Percentiles rank a stretch among this genome's conserved stretches.
These are phyloP conservation scores for Acrocalymma vagum DNA, from an alignment of 2,329 filamentous ascomycete species.

Conservation along the genomic window DNA sequence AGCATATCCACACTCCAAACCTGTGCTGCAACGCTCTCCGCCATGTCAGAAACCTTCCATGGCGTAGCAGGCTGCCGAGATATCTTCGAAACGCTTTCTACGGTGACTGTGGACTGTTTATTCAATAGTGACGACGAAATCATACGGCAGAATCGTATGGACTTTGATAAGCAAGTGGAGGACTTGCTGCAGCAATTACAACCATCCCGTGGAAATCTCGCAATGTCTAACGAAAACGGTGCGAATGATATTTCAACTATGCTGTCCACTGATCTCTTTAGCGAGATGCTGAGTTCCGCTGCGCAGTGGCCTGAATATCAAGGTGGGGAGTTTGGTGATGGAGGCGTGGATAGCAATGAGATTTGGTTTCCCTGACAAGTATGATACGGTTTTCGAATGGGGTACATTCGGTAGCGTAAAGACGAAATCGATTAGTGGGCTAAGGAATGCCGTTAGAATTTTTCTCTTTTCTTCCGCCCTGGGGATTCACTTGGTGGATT, in stretches of 20 bases:
- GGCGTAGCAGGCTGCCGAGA: slow-evolving; percentile 39
- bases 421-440: too few species aligned
- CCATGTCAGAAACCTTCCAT: slow-evolving; percentile 40
- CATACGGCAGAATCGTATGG: neutral
- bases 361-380: too few species aligned
- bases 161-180: neutral
- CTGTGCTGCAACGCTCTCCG: slow-evolving; percentile 41
- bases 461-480: too few species aligned
- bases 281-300: slow-evolving; percentile 9
- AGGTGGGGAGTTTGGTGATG: too few species aligned
- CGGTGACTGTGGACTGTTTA: neutral
- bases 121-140: too few species aligned
- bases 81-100: slow-evolving; percentile 7
- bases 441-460: too few species aligned
- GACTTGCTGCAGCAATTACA: neutral
- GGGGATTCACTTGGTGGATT: too few species aligned
- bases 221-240: neutral
- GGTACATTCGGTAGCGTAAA: too few species aligned
- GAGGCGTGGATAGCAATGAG: too few species aligned
- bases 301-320: too few species aligned
- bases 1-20: slow-evolving; percentile 37
- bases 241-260: slow-evolving; percentile 5
- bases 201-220: neutral
- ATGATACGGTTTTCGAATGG: too few species aligned
- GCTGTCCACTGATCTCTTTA: slow-evolving; percentile 8